Percentiles rank a stretch among this genome's conserved stretches.
phyloP scores from a whole-genome alignment of 192 early-diverging fungal species.

The Backusella liffmaniae region DNA sequence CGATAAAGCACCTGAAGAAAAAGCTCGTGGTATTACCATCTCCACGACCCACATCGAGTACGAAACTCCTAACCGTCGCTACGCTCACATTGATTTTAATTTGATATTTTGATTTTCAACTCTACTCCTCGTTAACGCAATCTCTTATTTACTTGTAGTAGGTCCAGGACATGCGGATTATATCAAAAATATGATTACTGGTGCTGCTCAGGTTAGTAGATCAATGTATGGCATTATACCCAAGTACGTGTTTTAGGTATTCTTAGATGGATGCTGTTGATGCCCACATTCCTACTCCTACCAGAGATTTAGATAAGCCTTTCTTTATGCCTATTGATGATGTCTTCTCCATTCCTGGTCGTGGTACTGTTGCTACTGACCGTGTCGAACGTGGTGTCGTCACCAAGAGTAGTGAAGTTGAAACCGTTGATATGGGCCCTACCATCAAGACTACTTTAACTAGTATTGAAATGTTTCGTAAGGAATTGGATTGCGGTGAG shows the following conservation, averaged over 20 bases:
- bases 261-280: slow-evolving; percentile 85
- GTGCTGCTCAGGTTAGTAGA: slow-evolving; percentile 78
- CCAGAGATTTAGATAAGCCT: slow-evolving; percentile 94
- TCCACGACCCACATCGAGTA: slow-evolving; percentile 96
- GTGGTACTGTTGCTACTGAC: slow-evolving; percentile 94
- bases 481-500: slow-evolving; percentile 94
- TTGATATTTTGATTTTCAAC: too few species aligned
- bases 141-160: too few species aligned
- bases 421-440: slow-evolving; percentile 92
- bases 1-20: slow-evolving; percentile 98
- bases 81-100: slow-evolving; percentile 89
- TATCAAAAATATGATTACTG: slow-evolving; percentile 98
- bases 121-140: too few species aligned
- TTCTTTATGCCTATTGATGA: slow-evolving; percentile 99
- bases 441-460: slow-evolving; percentile 91
- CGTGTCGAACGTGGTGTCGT: slow-evolving; percentile 92
- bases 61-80: slow-evolving; percentile 86
- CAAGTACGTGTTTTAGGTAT: neutral
- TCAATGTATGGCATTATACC: neutral
- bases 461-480: slow-evolving; percentile 99
- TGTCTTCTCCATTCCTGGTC: slow-evolving; percentile 96
- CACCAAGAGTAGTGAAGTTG: slow-evolving; percentile 91
- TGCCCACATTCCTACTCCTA: slow-evolving; percentile 84
- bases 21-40: slow-evolving; percentile 96
- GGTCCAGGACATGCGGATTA: slow-evolving; percentile 96